phyloP scores from a whole-genome alignment of 805 yeast genomes.

The Candida orba region DNA sequence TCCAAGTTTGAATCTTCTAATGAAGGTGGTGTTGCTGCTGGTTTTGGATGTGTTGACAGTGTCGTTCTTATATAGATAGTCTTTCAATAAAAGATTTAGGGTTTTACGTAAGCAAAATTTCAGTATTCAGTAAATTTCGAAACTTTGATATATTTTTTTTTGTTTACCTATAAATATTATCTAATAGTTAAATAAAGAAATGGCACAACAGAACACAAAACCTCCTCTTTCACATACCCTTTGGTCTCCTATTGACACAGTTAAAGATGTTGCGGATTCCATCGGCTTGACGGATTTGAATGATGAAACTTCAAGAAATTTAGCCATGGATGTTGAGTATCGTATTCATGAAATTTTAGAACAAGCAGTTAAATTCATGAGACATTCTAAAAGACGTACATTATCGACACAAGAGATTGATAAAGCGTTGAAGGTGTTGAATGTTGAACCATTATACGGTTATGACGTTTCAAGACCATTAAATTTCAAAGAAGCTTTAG shows the following conservation, averaged over 20 bases:
- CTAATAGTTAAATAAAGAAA: neutral
- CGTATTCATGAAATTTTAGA: slow-evolving; percentile 92
- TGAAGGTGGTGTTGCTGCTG: slow-evolving; percentile 99
- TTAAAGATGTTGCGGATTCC: slow-evolving; percentile 90
- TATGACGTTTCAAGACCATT: slow-evolving; percentile 66
- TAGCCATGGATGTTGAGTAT: slow-evolving; percentile 99
- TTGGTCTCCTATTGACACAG: slow-evolving; percentile 98
- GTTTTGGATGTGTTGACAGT: slow-evolving; percentile 94
- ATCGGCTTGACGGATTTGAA: slow-evolving; percentile 71
- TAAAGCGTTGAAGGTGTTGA: slow-evolving; percentile 74
- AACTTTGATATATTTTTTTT: neutral
- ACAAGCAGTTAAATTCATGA: slow-evolving; percentile 92
- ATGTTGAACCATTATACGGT: slow-evolving; percentile 92
- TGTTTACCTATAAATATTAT: neutral
- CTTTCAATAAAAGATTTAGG: neutral
- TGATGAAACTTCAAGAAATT: slow-evolving; percentile 87
- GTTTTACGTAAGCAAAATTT: neutral
- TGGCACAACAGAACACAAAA: slow-evolving; percentile 22
- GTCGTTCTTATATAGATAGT: slow-evolving; percentile 37
- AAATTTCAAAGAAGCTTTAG: slow-evolving; percentile 78
- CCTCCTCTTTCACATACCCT: slow-evolving; percentile 76
- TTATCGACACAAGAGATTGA: slow-evolving; percentile 77
- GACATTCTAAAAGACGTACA: slow-evolving; percentile 82
- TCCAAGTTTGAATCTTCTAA: slow-evolving; percentile 81
- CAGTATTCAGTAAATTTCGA: neutral